Evolutionary conservation across 139 green algal species (phyloP), one percentile per base, ranked within the genome.

Genomic region (Chlamydomonas eustigma): DNA sequence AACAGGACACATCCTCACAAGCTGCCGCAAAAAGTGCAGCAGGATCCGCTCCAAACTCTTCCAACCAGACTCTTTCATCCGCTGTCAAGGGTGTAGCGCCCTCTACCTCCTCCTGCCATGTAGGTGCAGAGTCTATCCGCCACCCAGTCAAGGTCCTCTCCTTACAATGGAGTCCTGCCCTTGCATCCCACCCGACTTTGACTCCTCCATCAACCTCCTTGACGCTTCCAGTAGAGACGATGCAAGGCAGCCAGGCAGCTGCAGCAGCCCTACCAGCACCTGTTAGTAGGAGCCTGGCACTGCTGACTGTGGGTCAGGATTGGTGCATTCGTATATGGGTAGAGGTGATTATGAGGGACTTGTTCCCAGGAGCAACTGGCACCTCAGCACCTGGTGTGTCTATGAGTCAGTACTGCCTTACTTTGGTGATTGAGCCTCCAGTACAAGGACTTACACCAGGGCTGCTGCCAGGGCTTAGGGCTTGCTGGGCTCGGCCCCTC

Each of bases 311-410:
- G 2, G 80, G 82, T 3, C 74, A 71, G 0, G 88, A 91, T 67
- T 79, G 86, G 50, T 74, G 84, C 24, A 83, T 92, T 22, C 83
- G 88, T 8, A 83, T 92, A 6, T 92, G 83, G 79, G 86, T 92
- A 12, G 88, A 91, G 71, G 88, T 92, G 0, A 71, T 85, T 31
- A 80, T 86, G 73, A 37, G 51, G 2, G 74, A 84, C 51, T 64
- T 84, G 79, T 74, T 82, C 63, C 77, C 73, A 18, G 34, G 75
- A 0, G 66, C 69, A 18, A 37, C 52, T 1, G 63, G 51, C 24
- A 50, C 58, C 30, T 51, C 68, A 2, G 35, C 37, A 4, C 28
- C 78, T 6, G 64, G 37, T 39, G n/a, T 64, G 34, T 50, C 79
- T 38, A 80, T 81, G 44, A 85, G 80, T 0, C 88, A 91, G 71